Evolutionary conservation across 2,329 filamentous ascomycete species (phyloP).

Genomic region (Exophiala lecanii-corni): DNA sequence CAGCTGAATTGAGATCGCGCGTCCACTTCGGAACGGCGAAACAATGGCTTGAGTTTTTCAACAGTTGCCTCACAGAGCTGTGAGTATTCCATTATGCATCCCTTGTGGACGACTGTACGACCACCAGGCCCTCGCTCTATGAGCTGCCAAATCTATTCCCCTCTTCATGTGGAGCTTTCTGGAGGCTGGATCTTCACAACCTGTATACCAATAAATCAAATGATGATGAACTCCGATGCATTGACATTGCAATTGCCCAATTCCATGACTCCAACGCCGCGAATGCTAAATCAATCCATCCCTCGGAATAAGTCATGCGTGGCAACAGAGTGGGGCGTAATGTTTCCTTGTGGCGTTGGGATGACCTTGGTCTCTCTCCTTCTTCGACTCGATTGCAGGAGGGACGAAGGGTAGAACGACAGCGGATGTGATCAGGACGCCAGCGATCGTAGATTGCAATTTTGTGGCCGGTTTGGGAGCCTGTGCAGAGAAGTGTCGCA

Average conservation of each 20-base stretch:
- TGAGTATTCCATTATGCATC: too few relatives aligned
- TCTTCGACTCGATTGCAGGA: constrained; percentile 43
- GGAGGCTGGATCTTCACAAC: background rate
- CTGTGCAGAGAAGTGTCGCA: constrained; percentile 43
- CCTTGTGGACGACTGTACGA: too few relatives aligned
- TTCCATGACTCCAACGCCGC: too few relatives aligned
- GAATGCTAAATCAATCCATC: too few relatives aligned
- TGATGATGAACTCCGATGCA: background rate
- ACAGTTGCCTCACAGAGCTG: too few relatives aligned
- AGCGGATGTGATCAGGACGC: constrained; percentile 39
- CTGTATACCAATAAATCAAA: background rate
- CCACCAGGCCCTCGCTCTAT: too few relatives aligned
- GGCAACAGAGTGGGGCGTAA: constrained; percentile 25
- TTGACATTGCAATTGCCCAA: background rate
- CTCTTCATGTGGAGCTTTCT: background rate
- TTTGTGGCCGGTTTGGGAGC: constrained; percentile 37
- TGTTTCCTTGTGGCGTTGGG: constrained; percentile 36
- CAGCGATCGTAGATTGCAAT: constrained; percentile 37
- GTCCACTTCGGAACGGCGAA: too few relatives aligned
- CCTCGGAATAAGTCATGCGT: constrained; percentile 17
- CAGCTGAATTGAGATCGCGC: too few relatives aligned
- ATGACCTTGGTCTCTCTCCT: constrained; percentile 36
- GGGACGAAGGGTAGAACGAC: constrained; percentile 45
- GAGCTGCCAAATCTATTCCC: background rate
- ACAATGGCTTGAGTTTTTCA: background rate